Base-by-base conservation (phyloP, 192 early-diverging fungal genomes). In the Coemansia sp. region DNA sequence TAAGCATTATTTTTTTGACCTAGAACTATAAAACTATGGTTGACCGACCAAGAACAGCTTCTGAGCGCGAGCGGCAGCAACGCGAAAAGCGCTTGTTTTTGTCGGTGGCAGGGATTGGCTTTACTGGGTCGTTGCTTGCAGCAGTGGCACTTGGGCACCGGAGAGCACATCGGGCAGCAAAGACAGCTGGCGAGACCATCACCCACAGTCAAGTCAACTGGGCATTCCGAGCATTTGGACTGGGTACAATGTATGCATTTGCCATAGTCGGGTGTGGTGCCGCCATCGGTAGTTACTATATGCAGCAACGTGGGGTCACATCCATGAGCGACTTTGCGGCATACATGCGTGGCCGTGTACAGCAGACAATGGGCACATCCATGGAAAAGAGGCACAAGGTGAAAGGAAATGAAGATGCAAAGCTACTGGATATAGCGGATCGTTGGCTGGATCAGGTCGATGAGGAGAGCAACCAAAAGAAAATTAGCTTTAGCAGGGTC, bases 241-340 rank as follows among this genome's bases (percentile, higher is more conserved):
- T 80, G 5, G 77, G 77, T 14, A 80, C 77, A 12, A 65, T 80
- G 2, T 80, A 80, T 26, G 77, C 77, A 1, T 21, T 80, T 6
- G 59, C 65, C 3, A 37, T 71, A n/a, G 72, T 71, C 26, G 77
- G 77, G 11, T 57, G 57, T 22, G 63, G 51, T 17, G 55, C 59
- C 1, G 65, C 72, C 6, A 61, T 52, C 0, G 58, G 48, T 19
- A 68, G 58, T 66, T 74, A 75, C 59, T 74, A 71, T 51, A n/a
- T 80, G 25, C 62, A 80, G 7, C 43, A 64, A n/a, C 61, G 49
- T n/a, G 67, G 56, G 9, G 41, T 80, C 6, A 37, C 60, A 6
- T 59, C 72, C 0, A 57, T 62, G 2, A 50, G 49, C 4, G 61
- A 43, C 17, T 63, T 75, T 51, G 47, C 72, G 3, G 54, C 50